These are phyloP conservation scores for Bathelium albidoporum DNA, from an alignment of 495 filamentous ascomycete genomes.

Conservation along the genomic window DNA sequence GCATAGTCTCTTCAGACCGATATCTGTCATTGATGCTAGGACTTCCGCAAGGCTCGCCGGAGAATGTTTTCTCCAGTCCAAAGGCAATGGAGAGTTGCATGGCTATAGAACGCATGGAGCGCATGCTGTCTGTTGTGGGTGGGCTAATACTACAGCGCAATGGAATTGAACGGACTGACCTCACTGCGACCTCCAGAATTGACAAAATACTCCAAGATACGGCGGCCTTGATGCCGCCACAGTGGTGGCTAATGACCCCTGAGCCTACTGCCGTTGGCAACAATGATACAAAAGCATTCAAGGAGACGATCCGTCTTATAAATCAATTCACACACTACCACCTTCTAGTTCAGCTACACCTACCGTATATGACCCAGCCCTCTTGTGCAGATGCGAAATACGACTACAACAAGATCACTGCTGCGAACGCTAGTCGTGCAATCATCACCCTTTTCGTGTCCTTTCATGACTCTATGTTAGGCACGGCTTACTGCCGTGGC, in stretches of 20 bases:
- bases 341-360: slow-evolving; percentile 10
- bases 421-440: slow-evolving; percentile 25
- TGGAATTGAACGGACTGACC: slow-evolving; percentile 1
- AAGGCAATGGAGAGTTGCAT: slow-evolving; percentile 14
- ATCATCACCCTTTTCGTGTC: slow-evolving; percentile 22
- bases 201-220: slow-evolving; percentile 28
- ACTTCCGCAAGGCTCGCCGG: slow-evolving; percentile 16
- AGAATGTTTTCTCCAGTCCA: slow-evolving; percentile 6
- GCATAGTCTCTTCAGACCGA: neutral
- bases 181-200: slow-evolving; percentile 12
- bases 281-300: slow-evolving; percentile 10
- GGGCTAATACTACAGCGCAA: slow-evolving; percentile 31
- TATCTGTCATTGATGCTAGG: slow-evolving; percentile 17
- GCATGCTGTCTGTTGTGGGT: slow-evolving; percentile 23
- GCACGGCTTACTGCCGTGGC: slow-evolving; percentile 18
- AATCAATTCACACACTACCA: slow-evolving; percentile 14
- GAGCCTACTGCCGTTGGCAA: slow-evolving; percentile 6
- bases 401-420: slow-evolving; percentile 23
- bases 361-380: slow-evolving; percentile 12
- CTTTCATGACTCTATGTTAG: slow-evolving; percentile 19
- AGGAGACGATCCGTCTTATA: slow-evolving; percentile 13
- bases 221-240: slow-evolving; percentile 24
- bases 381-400: slow-evolving; percentile 3
- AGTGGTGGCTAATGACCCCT: slow-evolving; percentile 31
- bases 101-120: slow-evolving; percentile 26